Base-by-base conservation (phyloP, 1,284 basidiomycete species). In the Austroboletus olivaceoglutinosus region DNA sequence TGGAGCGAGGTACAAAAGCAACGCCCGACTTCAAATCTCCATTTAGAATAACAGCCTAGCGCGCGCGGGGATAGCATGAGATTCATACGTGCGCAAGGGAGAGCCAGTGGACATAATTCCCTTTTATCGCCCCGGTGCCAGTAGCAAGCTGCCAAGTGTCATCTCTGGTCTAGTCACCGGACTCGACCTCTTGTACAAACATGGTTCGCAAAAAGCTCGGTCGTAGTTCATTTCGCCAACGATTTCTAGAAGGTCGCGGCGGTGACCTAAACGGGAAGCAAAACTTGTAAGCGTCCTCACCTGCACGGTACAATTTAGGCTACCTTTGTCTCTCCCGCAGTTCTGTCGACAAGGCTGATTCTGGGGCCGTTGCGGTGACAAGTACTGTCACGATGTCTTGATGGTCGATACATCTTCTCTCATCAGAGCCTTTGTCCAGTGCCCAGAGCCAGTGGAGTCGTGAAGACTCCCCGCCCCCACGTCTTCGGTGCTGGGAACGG, bases 71-170 rank as follows among this genome's bases (percentile, higher is more conserved):
- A 29, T 27, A 30, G 29, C 12, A n/a, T 11, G 37, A 19, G 30
- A 56, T 56, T 50, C 3, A 33, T 23, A 16, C 31, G 25, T 47
- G 47, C 23, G 30, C 36, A 34, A 19, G 40, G 29, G n/a, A 3
- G 36, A n/a, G 25, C n/a, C 18, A 39, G 19, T 25, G 30, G 19
- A 27, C 16, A 38, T 36, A n/a, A 11, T 45, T 45, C 18, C 44
- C 29, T 43, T 43, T 44, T 27, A 25, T 43, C 25, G 13, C 43
- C 31, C 23, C 42, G 30, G 30, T 39, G 49, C 30, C 22, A 30
- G 16, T 37, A 10, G 23, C 21, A 16, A 23, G 25, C 19, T 8
- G 19, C 22, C 40, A 11, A 23, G 21, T 55, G 27, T 37, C 29
- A n/a, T 44, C 37, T 36, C 22, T 27, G 16, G 11, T 44, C 23